Base-by-base conservation (phyloP, 2,329 filamentous ascomycete genomes). In the Ascosphaera acerosa region DNA sequence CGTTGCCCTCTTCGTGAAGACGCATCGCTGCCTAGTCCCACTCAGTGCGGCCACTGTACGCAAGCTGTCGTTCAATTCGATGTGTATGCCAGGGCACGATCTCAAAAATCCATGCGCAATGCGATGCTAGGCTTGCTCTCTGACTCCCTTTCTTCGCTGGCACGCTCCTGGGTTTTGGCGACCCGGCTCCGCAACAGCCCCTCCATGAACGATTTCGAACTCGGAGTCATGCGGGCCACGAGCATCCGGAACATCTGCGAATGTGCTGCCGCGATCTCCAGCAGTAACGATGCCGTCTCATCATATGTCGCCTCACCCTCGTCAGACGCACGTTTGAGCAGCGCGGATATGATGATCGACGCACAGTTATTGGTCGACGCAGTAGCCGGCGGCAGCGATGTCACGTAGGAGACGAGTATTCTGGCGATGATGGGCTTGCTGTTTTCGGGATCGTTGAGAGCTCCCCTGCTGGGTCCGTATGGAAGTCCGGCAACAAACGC, bases 21-120 rank as follows among this genome's bases (percentile, higher is more conserved):
- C n/a, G n/a, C n/a, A n/a, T n/a, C n/a, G n/a, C n/a, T n/a, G n/a
- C n/a, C n/a, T n/a, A n/a, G n/a, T n/a, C n/a, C n/a, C n/a, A n/a
- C n/a, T n/a, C n/a, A n/a, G n/a, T n/a, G n/a, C n/a, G n/a, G n/a
- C n/a, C n/a, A n/a, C n/a, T n/a, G n/a, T n/a, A n/a, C n/a, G n/a
- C n/a, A n/a, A 28, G 14, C 4, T 4, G 10, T 14, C 16, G 16
- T 28, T 28, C 14, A 28, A 28, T 28, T 14, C 12, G 10, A 28
- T 28, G 25, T 6, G 4, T 14, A 28, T 28, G 4, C 25, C n/a
- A n/a, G n/a, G n/a, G n/a, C n/a, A n/a, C n/a, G n/a, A n/a, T n/a
- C 53, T 72, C 38, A 77, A 62, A 97, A 94, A 50, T 91, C 64
- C 76, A 94, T 89, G 62, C 89, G 87, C 46, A 97, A 53, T 33